phyloP scores from a whole-genome alignment of 2,329 filamentous ascomycete genomes.

The Gliomastix tumulicola region DNA sequence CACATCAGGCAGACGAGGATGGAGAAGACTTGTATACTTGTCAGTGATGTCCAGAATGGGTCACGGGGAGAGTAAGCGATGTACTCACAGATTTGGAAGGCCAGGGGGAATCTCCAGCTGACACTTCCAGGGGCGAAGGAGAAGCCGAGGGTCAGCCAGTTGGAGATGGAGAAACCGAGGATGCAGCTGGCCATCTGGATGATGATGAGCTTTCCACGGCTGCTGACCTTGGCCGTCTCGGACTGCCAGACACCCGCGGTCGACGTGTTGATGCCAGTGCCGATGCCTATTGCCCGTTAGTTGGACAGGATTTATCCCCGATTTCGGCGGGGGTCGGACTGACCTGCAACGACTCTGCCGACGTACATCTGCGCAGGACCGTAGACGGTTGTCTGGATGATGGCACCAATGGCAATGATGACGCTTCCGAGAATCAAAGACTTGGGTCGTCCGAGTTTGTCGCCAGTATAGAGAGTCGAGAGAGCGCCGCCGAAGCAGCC shows the following conservation, averaged over 20 bases:
- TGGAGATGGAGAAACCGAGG: background rate
- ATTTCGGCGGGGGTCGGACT: slow-evolving; percentile 8
- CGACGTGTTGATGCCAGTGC: slow-evolving; percentile 32
- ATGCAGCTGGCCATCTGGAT: slow-evolving; percentile 16
- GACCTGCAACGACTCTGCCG: slow-evolving; percentile 18
- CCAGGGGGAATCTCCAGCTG: slow-evolving; percentile 2
- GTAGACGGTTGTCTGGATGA: slow-evolving; percentile 8
- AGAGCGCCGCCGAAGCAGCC: slow-evolving; percentile 40
- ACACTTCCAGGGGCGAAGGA: slow-evolving; percentile 10
- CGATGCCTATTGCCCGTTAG: too few relatives aligned
- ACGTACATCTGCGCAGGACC: slow-evolving; percentile 16
- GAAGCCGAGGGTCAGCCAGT: slow-evolving; percentile 7
- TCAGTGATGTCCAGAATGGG: slow-evolving; percentile 11
- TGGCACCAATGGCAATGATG: slow-evolving; percentile 5
- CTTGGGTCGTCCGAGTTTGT: slow-evolving; percentile 31
- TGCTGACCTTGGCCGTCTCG: slow-evolving; percentile 23
- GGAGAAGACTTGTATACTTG: slow-evolving; percentile 23
- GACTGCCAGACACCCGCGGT: slow-evolving; percentile 28
- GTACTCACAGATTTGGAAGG: slow-evolving; percentile 21
- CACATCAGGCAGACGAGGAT: slow-evolving; percentile 14
- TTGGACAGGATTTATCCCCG: too few relatives aligned
- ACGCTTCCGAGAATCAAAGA: slow-evolving; percentile 19
- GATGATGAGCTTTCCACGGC: slow-evolving; percentile 22
- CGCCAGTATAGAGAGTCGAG: slow-evolving; percentile 28
- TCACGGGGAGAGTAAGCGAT: background rate